Percentiles rank a stretch among this genome's conserved stretches.
These are phyloP conservation scores for Kalmanozyma brasiliensis DNA, from an alignment of 1,284 basidiomycete species.

Conservation along the genomic window DNA sequence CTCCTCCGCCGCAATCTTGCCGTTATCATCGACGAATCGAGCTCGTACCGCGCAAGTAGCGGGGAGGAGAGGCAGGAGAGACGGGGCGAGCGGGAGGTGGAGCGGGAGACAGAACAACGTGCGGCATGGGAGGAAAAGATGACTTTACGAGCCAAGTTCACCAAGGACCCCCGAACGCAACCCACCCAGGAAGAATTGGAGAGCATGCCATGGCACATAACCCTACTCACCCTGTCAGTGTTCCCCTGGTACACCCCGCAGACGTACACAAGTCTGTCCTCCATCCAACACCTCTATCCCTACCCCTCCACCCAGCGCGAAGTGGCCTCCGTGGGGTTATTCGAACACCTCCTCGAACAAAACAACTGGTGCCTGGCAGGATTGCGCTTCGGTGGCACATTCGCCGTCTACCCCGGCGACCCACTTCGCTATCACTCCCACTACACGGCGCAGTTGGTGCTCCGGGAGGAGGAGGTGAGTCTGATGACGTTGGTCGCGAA, in stretches of 20 bases:
- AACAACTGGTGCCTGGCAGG: constrained; percentile 75
- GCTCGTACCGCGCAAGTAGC: constrained; percentile 7
- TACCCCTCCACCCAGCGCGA: constrained; percentile 78
- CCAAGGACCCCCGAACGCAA: no score
- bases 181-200: constrained; percentile 16
- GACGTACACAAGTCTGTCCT: constrained; percentile 72
- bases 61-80: background rate
- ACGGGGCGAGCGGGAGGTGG: constrained; percentile 56
- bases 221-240: constrained; percentile 24
- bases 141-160: constrained; percentile 69
- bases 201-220: constrained; percentile 30
- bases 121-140: constrained; percentile 24
- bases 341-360: constrained; percentile 77
- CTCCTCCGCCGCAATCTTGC: constrained; percentile 80
- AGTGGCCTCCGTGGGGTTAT: constrained; percentile 80
- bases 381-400: constrained; percentile 93
- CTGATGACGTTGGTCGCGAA: constrained; percentile 82
- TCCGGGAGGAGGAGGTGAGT: constrained; percentile 1
- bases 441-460: constrained; percentile 75
- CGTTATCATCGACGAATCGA: constrained; percentile 24
- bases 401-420: constrained; percentile 95
- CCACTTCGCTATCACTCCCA: constrained; percentile 96
- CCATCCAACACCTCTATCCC: constrained; percentile 77
- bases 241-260: constrained; percentile 48
- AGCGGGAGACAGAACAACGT: constrained; percentile 73